Evolutionary conservation across 2,329 filamentous ascomycete species (phyloP), one percentile per base, ranked within the genome.

Genomic region (Sarocladium strictum): DNA sequence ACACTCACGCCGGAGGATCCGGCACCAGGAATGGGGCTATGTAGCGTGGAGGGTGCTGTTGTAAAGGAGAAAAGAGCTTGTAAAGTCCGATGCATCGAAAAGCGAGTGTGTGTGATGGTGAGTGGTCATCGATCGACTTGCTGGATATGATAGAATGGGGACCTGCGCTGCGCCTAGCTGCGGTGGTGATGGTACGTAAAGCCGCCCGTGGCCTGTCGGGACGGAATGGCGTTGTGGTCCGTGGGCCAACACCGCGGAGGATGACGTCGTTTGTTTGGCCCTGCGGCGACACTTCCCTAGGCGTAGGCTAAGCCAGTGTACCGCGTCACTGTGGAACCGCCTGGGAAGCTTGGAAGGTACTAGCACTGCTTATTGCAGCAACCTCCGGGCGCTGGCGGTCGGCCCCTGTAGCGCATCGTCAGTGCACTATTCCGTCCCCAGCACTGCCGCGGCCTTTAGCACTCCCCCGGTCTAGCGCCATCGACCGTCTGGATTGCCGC

Each of bases 201-300:
- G 4, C 14, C 17, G 9, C n/a, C n/a, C n/a, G n/a, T n/a, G n/a
- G n/a, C n/a, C 17, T 38, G 9, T 21, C 40, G 23, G 43, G 7
- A 23, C 43, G 43, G 43, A 47, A 10, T 27, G 43, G 23, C 23
- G 43, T 27, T 29, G 40, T 43, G 40, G 40, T 19, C 17, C 40
- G 40, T 47, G n/a, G 43, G 10, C 43, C 43, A 24, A 19, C 24
- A 7, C 43, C 43, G 19, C 15, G 19, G 43, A 47, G n/a, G 24
- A 47, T 47, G 43, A 47, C 43, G 43, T 47, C 43, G 43, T 47
- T n/a, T 29, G 43, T 47, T 27, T 43, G 38, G 19, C 38, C 4
- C 17, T 43, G 38, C 38, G 23, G 35, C 17, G 17, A 15, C 6
- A 6, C 17, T 15, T 6, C 35, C 35, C 35, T 38, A 38, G n/a